Percentiles rank a stretch among this genome's conserved stretches.
Conservation (phyloP, 139 green algal species). For the Chlamydomonas urium region DNA sequence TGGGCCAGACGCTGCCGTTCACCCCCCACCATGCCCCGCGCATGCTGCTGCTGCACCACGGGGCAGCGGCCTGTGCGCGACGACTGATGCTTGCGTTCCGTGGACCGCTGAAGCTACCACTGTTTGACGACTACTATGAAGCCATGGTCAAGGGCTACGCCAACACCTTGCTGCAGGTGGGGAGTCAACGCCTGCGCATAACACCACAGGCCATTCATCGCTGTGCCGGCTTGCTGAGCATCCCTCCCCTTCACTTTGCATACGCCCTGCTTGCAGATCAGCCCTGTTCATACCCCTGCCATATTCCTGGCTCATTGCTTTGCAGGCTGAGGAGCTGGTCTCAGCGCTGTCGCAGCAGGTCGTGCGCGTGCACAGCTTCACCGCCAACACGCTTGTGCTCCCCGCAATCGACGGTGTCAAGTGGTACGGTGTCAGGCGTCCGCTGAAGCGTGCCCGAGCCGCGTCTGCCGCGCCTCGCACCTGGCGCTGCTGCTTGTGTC, state of each 20-base stretch:
- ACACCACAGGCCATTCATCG: not conserved
- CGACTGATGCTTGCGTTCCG: conserved; percentile 6
- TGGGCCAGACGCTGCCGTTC: too few species aligned
- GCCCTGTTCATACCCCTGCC: not conserved
- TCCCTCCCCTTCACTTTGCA: too few species aligned
- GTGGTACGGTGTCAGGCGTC: not conserved
- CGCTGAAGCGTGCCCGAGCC: not conserved
- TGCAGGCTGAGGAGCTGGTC: conserved; percentile 10
- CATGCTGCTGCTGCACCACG: conserved; percentile 9
- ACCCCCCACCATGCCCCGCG: not conserved
- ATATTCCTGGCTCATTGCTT: not conserved
- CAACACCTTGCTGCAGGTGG: conserved; percentile 10
- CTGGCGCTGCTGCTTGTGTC: conserved; percentile 1
- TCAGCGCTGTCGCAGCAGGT: not conserved
- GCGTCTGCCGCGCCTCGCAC: conserved; percentile 2
- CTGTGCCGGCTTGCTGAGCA: too few species aligned
- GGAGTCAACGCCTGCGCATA: not conserved
- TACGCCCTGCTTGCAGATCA: not conserved
- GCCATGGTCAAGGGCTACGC: conserved; percentile 7
- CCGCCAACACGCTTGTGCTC: not conserved
- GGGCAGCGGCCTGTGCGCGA: not conserved
- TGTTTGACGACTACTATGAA: conserved; percentile 11
- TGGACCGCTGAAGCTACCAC: not conserved
- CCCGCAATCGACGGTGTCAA: not conserved
- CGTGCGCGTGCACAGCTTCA: not conserved